These are phyloP conservation scores for Blechomonas ayalai DNA, from an alignment of 208 protist genomes.

Conservation along the genomic window DNA sequence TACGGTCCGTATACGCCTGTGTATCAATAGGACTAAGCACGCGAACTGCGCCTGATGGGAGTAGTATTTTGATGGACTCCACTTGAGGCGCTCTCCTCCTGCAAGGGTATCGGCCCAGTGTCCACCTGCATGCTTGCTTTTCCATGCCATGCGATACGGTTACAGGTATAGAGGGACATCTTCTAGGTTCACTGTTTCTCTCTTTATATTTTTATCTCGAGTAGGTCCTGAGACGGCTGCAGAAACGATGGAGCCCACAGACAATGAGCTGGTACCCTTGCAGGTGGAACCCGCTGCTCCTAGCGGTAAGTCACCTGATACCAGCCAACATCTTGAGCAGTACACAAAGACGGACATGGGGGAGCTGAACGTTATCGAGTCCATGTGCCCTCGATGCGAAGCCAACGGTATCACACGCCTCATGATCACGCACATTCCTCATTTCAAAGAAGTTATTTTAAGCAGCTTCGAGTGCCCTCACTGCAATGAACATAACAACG, in stretches of 20 bases:
- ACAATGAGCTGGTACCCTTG: not conserved
- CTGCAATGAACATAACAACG: constrained; percentile 84
- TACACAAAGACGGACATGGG: constrained; percentile 79
- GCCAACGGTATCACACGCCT: constrained; percentile 82
- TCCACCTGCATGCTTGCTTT: no score
- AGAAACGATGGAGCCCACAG: constrained; percentile 1
- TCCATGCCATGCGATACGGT: no score
- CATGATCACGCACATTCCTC: constrained; percentile 89
- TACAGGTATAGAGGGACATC: not conserved
- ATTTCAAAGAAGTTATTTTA: constrained; percentile 90
- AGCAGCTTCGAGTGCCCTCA: constrained; percentile 89
- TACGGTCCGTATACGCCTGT: no score
- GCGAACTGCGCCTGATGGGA: no score
- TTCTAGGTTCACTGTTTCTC: not conserved
- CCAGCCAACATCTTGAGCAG: no score
- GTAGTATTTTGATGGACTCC: no score
- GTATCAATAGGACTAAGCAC: no score
- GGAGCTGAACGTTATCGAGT: constrained; percentile 85
- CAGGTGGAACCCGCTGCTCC: constrained; percentile 3
- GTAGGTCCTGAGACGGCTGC: not conserved
- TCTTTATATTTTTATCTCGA: constrained; percentile 2
- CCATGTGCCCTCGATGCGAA: constrained; percentile 82
- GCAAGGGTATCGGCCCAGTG: no score
- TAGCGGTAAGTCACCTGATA: constrained; percentile 9
- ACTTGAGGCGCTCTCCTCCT: no score